Evolutionary conservation across 2,329 filamentous ascomycete species (phyloP), one percentile per base, ranked within the genome.

Genomic region (Drechmeria coniospora): DNA sequence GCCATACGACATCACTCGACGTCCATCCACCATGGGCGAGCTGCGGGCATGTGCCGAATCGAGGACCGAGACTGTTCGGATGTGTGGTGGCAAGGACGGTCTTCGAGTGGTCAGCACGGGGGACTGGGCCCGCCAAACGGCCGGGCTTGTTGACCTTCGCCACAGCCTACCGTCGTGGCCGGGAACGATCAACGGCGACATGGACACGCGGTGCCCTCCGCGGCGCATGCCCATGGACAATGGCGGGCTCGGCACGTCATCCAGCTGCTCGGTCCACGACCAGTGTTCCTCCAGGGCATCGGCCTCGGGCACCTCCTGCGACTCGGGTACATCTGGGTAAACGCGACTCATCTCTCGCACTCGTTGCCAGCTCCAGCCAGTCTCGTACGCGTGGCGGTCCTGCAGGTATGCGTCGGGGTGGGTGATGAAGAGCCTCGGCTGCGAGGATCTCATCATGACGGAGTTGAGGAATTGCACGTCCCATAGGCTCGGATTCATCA

Each of bases 321-420:
- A 47, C 35, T 59, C 41, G 26, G 50, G 39, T 51, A 50, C 14
- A 30, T 70, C 61, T 2, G 57, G 53, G 35, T 67, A 65, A 13
- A 68, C 57, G 5, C 69, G 62, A 26, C 66, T 70, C 15, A 83
- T 54, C 38, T 73, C 64, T 19, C 72, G 67, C 8, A 86, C 49
- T 25, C 63, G 65, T 38, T 74, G 72, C 80, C 80, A 87, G 2
- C 69, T 74, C 77, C 76, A 84, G 5, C 62, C 61, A 8, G 56
- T 45, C 23, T 65, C 59, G 21, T 65, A 63, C 5, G 65, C 58
- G 18, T 60, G 52, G 10, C 55, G 48, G 34, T 73, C 67, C 43
- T 87, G 80, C 3, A 80, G 53, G 37, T 87, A 87, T 1, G 76
- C 75, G 38, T 79, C 73, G 4, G 74, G 68, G 32, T 81, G 76